Conservation (phyloP, 805 yeast species). For the Lipomyces lipofer region DNA sequence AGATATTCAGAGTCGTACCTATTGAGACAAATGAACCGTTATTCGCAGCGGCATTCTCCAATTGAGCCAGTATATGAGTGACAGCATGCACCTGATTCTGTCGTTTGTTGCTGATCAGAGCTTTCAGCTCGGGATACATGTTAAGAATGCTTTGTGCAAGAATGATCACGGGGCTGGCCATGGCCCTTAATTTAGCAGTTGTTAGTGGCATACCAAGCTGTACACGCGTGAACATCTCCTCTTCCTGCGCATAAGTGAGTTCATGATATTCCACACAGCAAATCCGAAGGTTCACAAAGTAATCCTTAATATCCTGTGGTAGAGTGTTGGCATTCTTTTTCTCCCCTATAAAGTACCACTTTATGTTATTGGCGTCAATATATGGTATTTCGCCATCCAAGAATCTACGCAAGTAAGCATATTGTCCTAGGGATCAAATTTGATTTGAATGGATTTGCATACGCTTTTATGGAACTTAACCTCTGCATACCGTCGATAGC, state of each 20-base stretch:
- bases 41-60: background rate
- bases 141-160: background rate
- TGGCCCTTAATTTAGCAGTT: background rate
- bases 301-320: background rate
- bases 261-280: background rate
- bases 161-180: background rate
- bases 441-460: no score
- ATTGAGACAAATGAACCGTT: background rate
- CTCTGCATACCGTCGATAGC: background rate
- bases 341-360: background rate
- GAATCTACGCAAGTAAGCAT: background rate
- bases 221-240: slow-evolving; percentile 1
- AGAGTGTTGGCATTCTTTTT: background rate
- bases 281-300: background rate
- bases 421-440: background rate
- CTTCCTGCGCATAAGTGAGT: background rate
- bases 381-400: background rate
- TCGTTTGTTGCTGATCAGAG: background rate
- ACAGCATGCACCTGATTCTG: background rate
- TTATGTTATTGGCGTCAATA: background rate
- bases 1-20: background rate
- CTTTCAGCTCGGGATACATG: background rate
- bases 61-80: background rate
- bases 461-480: background rate
- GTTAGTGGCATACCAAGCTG: slow-evolving; percentile 4